Percentiles rank a stretch among this genome's conserved stretches.
These are phyloP conservation scores for Ganoderma meredithae DNA, from an alignment of 1,284 basidiomycete genomes.

Conservation along the genomic window DNA sequence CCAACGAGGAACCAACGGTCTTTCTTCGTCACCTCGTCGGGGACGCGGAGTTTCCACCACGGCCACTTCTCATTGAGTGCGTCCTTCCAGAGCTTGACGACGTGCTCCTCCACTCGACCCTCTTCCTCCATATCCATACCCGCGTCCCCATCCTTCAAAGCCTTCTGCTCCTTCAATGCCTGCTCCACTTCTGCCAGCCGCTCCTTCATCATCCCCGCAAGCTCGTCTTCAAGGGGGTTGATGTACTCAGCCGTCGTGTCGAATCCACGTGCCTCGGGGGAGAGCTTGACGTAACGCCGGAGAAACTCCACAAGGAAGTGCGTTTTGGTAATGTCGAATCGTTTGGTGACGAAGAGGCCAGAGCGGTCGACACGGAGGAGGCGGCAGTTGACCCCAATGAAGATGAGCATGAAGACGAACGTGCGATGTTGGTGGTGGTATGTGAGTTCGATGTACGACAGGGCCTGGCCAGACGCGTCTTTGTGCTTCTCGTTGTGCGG, in stretches of 20 bases:
- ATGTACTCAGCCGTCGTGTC: conserved; percentile 20
- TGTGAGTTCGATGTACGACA: conserved; percentile 17
- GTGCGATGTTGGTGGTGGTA: conserved; percentile 20
- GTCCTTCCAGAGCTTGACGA: not conserved
- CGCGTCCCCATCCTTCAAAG: too few relatives aligned
- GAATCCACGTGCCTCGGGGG: conserved; percentile 13
- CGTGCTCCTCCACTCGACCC: conserved; percentile 11
- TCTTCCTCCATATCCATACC: not conserved
- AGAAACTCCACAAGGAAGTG: conserved; percentile 24
- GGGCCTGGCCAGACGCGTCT: conserved; percentile 17
- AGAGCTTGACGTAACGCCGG: conserved; percentile 16
- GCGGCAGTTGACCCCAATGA: conserved; percentile 16
- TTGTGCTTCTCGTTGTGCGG: not conserved
- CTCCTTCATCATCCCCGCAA: not conserved
- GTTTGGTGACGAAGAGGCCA: conserved; percentile 16
- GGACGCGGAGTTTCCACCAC: too few relatives aligned
- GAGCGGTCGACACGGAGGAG: conserved; percentile 23
- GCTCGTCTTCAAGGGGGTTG: not conserved
- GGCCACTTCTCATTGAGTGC: conserved; percentile 3
- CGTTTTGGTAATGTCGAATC: conserved; percentile 21
- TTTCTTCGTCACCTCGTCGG: too few relatives aligned
- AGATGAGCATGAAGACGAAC: conserved; percentile 9
- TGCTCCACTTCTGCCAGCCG: not conserved
- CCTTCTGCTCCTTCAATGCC: not conserved
- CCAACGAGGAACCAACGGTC: conserved; percentile 9